Conservation (phyloP, 352 stramenopile species). For the Pythium pyrilobum region DNA sequence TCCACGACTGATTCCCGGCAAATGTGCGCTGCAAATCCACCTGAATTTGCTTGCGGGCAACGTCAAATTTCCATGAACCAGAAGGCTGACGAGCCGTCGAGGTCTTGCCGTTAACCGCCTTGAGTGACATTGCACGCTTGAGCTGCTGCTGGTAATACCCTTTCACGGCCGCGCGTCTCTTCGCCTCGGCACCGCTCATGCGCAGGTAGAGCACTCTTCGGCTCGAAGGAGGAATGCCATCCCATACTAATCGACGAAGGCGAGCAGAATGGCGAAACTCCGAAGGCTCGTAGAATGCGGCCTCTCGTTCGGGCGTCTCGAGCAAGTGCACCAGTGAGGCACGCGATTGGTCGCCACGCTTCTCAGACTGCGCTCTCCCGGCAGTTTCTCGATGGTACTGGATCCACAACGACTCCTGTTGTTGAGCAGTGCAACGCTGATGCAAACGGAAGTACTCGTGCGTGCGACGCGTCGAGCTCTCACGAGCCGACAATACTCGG, state of each 20-base stretch:
- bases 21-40: slow-evolving; percentile 70
- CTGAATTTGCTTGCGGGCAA: slow-evolving; percentile 45
- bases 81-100: neutral
- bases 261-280: neutral
- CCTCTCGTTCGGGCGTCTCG: neutral
- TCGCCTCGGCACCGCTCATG: slow-evolving; percentile 33
- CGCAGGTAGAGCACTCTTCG: slow-evolving; percentile 39
- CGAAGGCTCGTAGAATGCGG: slow-evolving; percentile 3
- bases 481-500: slow-evolving; percentile 17
- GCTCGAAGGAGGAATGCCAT: slow-evolving; percentile 37
- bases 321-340: neutral
- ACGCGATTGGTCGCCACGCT: neutral
- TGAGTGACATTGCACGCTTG: slow-evolving; percentile 7
- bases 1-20: slow-evolving; percentile 58
- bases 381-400: slow-evolving; percentile 6
- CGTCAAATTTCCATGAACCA: slow-evolving; percentile 19
- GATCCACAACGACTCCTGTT: slow-evolving; percentile 35
- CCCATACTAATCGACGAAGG: slow-evolving; percentile 38
- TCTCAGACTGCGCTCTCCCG: neutral
- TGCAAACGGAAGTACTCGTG: slow-evolving; percentile 51
- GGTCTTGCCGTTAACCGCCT: neutral
- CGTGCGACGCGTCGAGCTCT: slow-evolving; percentile 6
- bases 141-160: slow-evolving; percentile 32
- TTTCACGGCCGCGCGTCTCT: slow-evolving; percentile 11
- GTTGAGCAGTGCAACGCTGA: slow-evolving; percentile 28